Evolutionary conservation across 805 yeast genomes (phyloP).

Genomic region (Sugiyamaella boreocaroliniensis): DNA sequence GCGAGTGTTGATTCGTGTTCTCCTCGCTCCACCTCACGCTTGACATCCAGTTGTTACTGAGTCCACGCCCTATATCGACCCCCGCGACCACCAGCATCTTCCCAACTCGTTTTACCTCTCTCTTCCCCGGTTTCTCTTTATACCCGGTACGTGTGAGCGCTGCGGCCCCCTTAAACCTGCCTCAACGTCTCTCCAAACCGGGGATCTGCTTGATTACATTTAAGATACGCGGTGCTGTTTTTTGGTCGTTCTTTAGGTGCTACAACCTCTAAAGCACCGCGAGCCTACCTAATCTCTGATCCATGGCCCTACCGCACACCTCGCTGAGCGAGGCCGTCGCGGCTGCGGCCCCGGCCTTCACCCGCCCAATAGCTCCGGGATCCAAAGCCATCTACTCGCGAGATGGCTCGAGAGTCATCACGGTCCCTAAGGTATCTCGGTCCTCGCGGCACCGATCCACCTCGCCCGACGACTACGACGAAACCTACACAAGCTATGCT

Average conservation of each 20-base stretch:
- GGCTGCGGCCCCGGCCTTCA: conserved; percentile 19
- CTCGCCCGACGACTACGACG: conserved; percentile 10
- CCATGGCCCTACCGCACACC: not conserved
- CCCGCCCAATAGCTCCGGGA: conserved; percentile 19
- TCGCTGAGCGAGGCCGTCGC: conserved; percentile 12
- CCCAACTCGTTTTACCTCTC: not conserved
- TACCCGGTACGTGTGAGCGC: not conserved
- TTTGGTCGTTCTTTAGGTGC: no score
- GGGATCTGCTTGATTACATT: no score
- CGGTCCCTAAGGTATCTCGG: conserved; percentile 12
- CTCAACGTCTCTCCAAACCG: no score
- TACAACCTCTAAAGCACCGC: no score
- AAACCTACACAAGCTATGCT: not conserved
- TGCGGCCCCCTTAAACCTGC: not conserved
- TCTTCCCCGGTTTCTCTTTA: not conserved
- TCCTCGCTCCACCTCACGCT: no score
- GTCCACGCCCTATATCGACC: no score
- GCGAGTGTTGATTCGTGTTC: no score
- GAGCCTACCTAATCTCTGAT: not conserved
- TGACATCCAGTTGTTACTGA: no score
- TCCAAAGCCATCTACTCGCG: conserved; percentile 20
- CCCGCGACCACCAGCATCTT: no score
- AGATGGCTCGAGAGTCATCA: conserved; percentile 21
- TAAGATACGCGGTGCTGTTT: no score
- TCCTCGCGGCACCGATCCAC: not conserved